Percentiles rank a stretch among this genome's conserved stretches.
Evolutionary conservation across 257 asterid genomes (phyloP).

Genomic region (Salvia rosmarinus): DNA sequence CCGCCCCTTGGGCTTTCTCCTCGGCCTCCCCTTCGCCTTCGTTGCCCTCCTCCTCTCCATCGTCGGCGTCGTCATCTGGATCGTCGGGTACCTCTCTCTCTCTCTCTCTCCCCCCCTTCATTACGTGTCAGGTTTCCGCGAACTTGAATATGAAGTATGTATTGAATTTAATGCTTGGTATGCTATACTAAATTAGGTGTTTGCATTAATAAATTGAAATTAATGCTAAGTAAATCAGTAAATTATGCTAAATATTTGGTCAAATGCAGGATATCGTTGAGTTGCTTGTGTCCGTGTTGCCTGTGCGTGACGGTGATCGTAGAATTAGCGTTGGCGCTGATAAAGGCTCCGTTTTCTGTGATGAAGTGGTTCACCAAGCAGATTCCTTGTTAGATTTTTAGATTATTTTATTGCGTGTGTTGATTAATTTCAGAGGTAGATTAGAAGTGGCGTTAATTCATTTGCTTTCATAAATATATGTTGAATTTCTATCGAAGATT

Average conservation of each 20-base stretch:
- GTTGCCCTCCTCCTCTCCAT: conserved; percentile 64
- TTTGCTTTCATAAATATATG: not conserved
- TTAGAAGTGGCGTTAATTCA: not conserved
- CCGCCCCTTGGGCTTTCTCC: conserved; percentile 44
- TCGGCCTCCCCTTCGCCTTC: conserved; percentile 73
- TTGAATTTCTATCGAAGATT: not conserved
- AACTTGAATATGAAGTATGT: too few species aligned
- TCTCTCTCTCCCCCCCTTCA: conserved; percentile 21
- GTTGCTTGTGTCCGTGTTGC: conserved; percentile 84
- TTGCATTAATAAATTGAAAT: too few species aligned
- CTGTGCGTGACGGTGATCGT: conserved; percentile 70
- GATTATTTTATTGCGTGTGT: not conserved
- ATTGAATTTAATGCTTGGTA: too few species aligned
- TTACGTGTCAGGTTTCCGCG: too few species aligned
- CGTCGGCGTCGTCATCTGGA: conserved; percentile 73
- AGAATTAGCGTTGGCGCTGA: conserved; percentile 60
- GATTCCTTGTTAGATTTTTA: conserved; percentile 55
- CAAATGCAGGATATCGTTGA: conserved; percentile 56
- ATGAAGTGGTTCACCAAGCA: conserved; percentile 63
- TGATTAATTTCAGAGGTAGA: not conserved
- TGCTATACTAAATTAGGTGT: too few species aligned
- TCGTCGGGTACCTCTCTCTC: conserved; percentile 56
- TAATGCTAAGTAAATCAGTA: too few species aligned
- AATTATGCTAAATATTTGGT: too few species aligned
- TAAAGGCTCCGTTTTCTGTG: conserved; percentile 67